These are phyloP conservation scores for Aspergillus nidulans DNA, from an alignment of 495 filamentous ascomycete genomes.

Conservation along the genomic window DNA sequence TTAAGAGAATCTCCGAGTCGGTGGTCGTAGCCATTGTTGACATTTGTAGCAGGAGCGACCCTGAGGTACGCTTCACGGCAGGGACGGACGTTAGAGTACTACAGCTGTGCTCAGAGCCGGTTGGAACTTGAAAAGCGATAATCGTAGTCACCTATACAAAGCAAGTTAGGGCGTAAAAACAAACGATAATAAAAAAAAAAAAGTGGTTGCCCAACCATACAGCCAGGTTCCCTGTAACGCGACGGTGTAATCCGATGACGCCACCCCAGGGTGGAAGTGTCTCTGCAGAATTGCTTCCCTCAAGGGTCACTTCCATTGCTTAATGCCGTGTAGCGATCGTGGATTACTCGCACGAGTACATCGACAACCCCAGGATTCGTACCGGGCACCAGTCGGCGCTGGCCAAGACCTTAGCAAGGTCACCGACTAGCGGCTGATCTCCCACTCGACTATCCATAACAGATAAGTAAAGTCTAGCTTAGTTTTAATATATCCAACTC, in stretches of 20 bases:
- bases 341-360: conserved; percentile 58
- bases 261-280: conserved; percentile 56
- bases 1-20: background rate
- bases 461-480: conserved; percentile 26
- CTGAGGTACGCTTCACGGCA: background rate
- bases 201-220: conserved; percentile 38
- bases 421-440: conserved; percentile 38
- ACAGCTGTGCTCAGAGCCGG: too few species aligned
- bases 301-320: conserved; percentile 60
- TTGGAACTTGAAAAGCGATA: too few species aligned
- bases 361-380: conserved; percentile 56
- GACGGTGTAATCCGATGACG: conserved; percentile 55
- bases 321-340: conserved; percentile 52
- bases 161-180: background rate
- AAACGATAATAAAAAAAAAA: conserved; percentile 16
- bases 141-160: background rate
- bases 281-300: conserved; percentile 67
- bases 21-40: background rate
- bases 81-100: too few species aligned
- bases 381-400: conserved; percentile 53
- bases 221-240: conserved; percentile 41
- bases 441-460: conserved; percentile 47
- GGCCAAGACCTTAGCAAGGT: conserved; percentile 40
- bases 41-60: background rate
- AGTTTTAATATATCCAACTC: background rate